Conservation (phyloP, 257 asterid species). For the Fraxinus americana region DNA sequence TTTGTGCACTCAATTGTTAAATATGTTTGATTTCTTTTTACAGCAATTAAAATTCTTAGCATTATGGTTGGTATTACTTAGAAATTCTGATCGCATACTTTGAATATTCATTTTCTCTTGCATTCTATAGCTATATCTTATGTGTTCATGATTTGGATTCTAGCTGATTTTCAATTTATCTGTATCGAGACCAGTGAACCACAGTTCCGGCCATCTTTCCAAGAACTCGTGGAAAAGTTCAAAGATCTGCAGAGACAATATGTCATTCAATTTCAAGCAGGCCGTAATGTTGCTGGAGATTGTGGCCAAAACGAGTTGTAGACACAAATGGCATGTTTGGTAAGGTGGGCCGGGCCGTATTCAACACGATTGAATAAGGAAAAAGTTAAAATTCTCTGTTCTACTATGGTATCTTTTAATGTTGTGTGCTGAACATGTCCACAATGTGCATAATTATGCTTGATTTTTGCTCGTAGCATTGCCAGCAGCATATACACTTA, state of each 20-base stretch:
- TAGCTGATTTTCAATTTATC: slow-evolving; percentile 6
- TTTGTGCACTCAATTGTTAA: not conserved
- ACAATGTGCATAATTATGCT: not conserved
- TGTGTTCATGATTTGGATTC: not conserved
- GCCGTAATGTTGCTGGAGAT: slow-evolving; percentile 47
- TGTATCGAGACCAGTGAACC: slow-evolving; percentile 59
- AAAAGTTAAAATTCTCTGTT: not conserved
- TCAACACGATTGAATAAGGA: not conserved
- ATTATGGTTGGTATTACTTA: not conserved
- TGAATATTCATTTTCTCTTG: not conserved
- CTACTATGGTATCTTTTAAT: too few species aligned
- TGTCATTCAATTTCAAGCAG: slow-evolving; percentile 59
- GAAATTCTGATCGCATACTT: not conserved
- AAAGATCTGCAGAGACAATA: slow-evolving; percentile 61
- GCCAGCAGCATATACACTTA: not conserved
- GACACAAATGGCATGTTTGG: slow-evolving; percentile 19
- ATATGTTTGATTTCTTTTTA: not conserved
- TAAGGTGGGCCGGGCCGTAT: not conserved
- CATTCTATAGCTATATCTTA: slow-evolving; percentile 1
- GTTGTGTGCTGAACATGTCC: not conserved
- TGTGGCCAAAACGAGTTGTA: slow-evolving; percentile 46
- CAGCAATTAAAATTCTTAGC: not conserved
- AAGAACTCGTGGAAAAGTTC: slow-evolving; percentile 72
- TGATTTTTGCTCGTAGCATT: not conserved
- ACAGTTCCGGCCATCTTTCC: slow-evolving; percentile 66